phyloP scores from a whole-genome alignment of 2,329 filamentous ascomycete genomes.

The Westerdykella aurantiaca region DNA sequence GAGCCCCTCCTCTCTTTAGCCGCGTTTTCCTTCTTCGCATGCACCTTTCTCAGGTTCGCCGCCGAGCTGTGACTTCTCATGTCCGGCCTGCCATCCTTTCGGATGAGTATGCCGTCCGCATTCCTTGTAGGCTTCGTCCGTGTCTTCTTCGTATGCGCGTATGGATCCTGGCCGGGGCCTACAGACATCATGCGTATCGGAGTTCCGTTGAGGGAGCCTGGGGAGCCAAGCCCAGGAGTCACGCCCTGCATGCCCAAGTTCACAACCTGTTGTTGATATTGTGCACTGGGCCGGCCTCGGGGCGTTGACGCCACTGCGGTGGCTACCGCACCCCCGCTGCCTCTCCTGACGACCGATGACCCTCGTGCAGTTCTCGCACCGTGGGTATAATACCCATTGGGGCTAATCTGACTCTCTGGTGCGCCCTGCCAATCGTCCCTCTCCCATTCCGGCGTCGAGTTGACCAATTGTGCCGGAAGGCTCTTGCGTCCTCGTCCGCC shows the following conservation, averaged over 20 bases:
- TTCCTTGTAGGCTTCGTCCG: constrained; percentile 48
- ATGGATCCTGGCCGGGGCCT: constrained; percentile 27
- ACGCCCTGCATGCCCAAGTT: constrained; percentile 27
- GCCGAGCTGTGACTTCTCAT: constrained; percentile 49
- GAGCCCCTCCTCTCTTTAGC: no score
- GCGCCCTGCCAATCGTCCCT: constrained; percentile 32
- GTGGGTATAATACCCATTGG: constrained; percentile 35
- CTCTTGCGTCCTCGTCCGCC: constrained; percentile 38
- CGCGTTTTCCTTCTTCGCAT: constrained; percentile 42
- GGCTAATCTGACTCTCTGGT: constrained; percentile 30
- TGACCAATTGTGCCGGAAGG: constrained; percentile 22
- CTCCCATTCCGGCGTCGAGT: constrained; percentile 40
- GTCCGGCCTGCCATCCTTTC: constrained; percentile 48
- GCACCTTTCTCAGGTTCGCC: constrained; percentile 48
- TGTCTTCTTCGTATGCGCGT: constrained; percentile 43
- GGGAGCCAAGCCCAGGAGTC: constrained; percentile 13
- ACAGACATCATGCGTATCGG: constrained; percentile 1
- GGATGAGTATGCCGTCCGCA: constrained; percentile 46
- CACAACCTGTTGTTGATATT: constrained; percentile 1
- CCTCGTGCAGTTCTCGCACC: constrained; percentile 20
- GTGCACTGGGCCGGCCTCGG: constrained; percentile 18
- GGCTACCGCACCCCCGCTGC: constrained; percentile 27
- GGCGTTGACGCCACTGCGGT: constrained; percentile 10
- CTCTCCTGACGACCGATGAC: constrained; percentile 24
- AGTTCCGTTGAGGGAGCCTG: background rate